phyloP scores from a whole-genome alignment of 2,329 filamentous ascomycete species.

The Paecilomyces dactylethromorphus region DNA sequence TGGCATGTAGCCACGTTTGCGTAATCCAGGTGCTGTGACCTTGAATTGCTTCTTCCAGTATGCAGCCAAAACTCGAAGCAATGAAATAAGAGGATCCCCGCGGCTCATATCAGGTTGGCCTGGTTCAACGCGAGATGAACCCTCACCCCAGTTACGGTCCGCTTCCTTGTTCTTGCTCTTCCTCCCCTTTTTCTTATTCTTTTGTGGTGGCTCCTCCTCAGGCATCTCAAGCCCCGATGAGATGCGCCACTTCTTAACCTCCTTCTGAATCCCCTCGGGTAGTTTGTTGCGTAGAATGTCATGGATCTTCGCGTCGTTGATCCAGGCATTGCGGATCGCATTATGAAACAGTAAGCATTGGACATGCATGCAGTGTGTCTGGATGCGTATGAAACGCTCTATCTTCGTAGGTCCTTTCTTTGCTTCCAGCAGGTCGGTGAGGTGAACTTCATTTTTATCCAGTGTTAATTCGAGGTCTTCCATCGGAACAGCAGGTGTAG shows the following conservation, averaged over 20 bases:
- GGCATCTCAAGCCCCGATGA: conserved; percentile 56
- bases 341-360: conserved; percentile 87
- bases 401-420: conserved; percentile 85
- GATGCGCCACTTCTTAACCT: conserved; percentile 66
- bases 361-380: conserved; percentile 84
- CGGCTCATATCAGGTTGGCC: conserved; percentile 70
- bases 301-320: conserved; percentile 70
- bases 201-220: conserved; percentile 33
- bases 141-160: conserved; percentile 64
- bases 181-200: conserved; percentile 35
- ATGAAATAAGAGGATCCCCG: conserved; percentile 70
- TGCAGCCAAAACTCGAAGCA: conserved; percentile 68
- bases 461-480: conserved; percentile 72
- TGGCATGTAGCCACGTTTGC: conserved; percentile 86
- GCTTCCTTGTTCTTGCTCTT: conserved; percentile 31
- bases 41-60: conserved; percentile 87
- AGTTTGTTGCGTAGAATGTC: conserved; percentile 69
- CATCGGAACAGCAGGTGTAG: conserved; percentile 43
- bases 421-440: conserved; percentile 54
- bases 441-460: conserved; percentile 44
- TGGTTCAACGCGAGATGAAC: conserved; percentile 62
- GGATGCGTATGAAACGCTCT: conserved; percentile 68
- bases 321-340: conserved; percentile 73
- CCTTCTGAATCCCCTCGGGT: conserved; percentile 60
- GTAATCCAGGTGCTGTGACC: conserved; percentile 68